These are phyloP conservation scores for Hemisphaericaspora subhashii DNA, from an alignment of 1,139 yeast genomes.

Conservation along the genomic window DNA sequence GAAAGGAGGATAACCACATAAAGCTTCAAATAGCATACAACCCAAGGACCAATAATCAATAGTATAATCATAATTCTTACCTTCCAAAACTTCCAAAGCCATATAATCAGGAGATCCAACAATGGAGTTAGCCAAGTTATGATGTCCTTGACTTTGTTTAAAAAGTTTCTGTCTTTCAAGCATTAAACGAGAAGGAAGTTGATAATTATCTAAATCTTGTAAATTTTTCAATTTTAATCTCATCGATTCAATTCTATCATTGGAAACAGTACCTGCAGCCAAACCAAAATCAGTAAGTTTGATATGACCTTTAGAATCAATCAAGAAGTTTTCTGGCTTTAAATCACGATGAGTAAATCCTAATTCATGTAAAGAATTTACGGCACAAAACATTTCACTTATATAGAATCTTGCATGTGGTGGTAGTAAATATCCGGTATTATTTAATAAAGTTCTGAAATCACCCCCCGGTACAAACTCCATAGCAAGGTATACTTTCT, in stretches of 20 bases:
- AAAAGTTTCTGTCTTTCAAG: conserved; percentile 85
- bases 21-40: conserved; percentile 87
- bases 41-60: conserved; percentile 99
- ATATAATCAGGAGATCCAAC: conserved; percentile 99
- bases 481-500: conserved; percentile 93
- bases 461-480: conserved; percentile 99
- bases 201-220: conserved; percentile 59
- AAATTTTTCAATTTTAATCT: conserved; percentile 79
- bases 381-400: conserved; percentile 94
- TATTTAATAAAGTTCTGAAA: conserved; percentile 88
- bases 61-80: conserved; percentile 89
- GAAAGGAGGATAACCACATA: conserved; percentile 96
- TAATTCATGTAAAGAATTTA: conserved; percentile 87
- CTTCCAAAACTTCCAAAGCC: conserved; percentile 97
- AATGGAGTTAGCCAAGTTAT: conserved; percentile 85
- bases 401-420: conserved; percentile 95
- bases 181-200: conserved; percentile 74
- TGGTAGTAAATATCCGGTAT: conserved; percentile 89
- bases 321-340: conserved; percentile 94
- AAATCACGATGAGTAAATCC: conserved; percentile 97
- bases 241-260: conserved; percentile 93
- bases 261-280: conserved; percentile 94
- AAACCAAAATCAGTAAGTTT: conserved; percentile 96
- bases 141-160: conserved; percentile 63
- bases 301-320: conserved; percentile 93